Conservation (phyloP, 2,329 filamentous ascomycete genomes). For the Fonsecaea multimorphosa region DNA sequence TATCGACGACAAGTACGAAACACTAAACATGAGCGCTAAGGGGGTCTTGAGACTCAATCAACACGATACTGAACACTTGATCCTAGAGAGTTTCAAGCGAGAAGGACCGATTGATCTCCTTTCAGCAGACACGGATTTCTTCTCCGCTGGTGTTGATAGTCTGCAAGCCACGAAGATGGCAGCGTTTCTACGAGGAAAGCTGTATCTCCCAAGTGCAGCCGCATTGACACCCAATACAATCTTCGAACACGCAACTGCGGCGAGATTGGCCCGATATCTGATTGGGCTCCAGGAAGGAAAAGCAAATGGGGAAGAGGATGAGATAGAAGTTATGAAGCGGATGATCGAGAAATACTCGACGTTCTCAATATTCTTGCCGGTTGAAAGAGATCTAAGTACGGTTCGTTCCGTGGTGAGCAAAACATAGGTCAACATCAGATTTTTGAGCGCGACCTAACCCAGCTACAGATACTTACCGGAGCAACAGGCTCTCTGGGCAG, state of each 20-base stretch:
- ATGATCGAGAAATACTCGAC: constrained; percentile 51
- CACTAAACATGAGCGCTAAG: constrained; percentile 11
- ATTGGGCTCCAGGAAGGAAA: constrained; percentile 23
- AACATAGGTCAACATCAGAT: not conserved
- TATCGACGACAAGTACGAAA: constrained; percentile 24
- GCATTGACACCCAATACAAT: constrained; percentile 63
- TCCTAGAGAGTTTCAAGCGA: constrained; percentile 25
- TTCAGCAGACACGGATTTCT: constrained; percentile 26
- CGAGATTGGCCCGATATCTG: constrained; percentile 48
- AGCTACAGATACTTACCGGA: constrained; percentile 59
- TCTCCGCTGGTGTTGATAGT: constrained; percentile 32
- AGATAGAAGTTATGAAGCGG: constrained; percentile 52
- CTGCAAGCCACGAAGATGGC: constrained; percentile 40
- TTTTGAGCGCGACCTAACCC: constrained; percentile 5
- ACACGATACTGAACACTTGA: constrained; percentile 25
- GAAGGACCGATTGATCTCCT: constrained; percentile 17
- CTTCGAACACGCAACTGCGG: constrained; percentile 63
- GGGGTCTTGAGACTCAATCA: constrained; percentile 15
- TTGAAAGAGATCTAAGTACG: constrained; percentile 1
- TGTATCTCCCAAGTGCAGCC: constrained; percentile 23
- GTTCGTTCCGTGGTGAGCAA: not conserved
- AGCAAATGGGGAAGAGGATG: constrained; percentile 41
- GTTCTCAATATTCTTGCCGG: constrained; percentile 23
- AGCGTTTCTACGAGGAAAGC: constrained; percentile 51
- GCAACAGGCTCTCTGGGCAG: constrained; percentile 69